These are phyloP conservation scores for Kodamaea laetipori DNA, from an alignment of 805 yeast genomes.

Conservation along the genomic window DNA sequence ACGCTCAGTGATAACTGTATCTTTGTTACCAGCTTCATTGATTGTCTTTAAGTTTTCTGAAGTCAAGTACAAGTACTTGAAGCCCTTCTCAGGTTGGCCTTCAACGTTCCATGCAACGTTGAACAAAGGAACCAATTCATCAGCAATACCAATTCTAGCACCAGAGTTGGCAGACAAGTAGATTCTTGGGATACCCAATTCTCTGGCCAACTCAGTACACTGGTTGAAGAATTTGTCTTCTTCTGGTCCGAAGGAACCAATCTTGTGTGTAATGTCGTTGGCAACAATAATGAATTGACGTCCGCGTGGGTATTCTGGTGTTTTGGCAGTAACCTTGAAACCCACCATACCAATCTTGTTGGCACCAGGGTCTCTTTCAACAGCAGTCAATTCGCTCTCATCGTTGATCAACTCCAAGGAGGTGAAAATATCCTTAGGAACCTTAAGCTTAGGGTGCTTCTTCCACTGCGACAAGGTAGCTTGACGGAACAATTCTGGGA, in stretches of 20 bases:
- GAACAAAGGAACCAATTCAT: constrained; percentile 85
- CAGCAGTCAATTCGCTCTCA: constrained; percentile 76
- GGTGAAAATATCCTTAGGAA: constrained; percentile 77
- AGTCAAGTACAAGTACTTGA: constrained; percentile 81
- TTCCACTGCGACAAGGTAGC: constrained; percentile 87
- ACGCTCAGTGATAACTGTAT: constrained; percentile 71
- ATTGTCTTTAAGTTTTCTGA: constrained; percentile 61
- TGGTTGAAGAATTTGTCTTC: constrained; percentile 91
- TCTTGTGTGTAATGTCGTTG: constrained; percentile 95
- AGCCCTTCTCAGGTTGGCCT: constrained; percentile 77
- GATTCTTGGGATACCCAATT: constrained; percentile 90
- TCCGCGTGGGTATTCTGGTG: constrained; percentile 97
- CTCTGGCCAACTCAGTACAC: constrained; percentile 89
- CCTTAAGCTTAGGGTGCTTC: constrained; percentile 54
- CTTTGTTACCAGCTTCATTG: constrained; percentile 59
- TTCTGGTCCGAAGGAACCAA: constrained; percentile 97
- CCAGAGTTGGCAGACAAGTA: constrained; percentile 98
- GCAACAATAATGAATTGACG: constrained; percentile 93
- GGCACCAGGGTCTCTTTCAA: constrained; percentile 94
- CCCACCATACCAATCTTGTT: constrained; percentile 98
- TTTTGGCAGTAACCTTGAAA: constrained; percentile 84
- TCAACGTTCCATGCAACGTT: constrained; percentile 92
- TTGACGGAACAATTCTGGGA: constrained; percentile 98
- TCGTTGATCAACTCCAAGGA: constrained; percentile 88
- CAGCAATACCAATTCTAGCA: constrained; percentile 98